Base-by-base conservation (phyloP, 768 basidiomycete species). In the Galerina marginata region DNA sequence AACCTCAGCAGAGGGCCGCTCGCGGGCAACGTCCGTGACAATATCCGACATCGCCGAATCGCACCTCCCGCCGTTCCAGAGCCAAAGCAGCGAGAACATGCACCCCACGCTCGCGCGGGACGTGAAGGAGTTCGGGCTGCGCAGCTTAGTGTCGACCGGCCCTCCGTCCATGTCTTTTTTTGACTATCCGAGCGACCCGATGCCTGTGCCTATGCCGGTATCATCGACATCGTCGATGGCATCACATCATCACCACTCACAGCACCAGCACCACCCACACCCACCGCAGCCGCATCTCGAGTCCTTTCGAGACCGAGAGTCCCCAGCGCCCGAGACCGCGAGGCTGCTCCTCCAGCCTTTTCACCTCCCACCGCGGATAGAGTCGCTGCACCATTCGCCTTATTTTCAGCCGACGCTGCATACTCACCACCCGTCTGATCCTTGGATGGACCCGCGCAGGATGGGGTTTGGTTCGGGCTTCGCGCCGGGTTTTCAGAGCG, bases 41-140 rank as follows among this genome's bases (percentile, higher is more conserved):
- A 69, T 68, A 9, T 67, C 70, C 9, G 69, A 70, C 42, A 60
- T 56, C 36, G 61, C 65, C 12, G 66, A 69, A 52, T 47, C 56
- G 40, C 26, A n/a, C n/a, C n/a, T 29, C 16, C 38, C 29, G 4
- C 26, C 36, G 2, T 40, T 38, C 39, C n/a, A n/a, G n/a, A n/a
- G n/a, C n/a, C n/a, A n/a, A n/a, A n/a, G 54, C 29, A 58, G 48
- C n/a, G 58, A 67, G 9, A 54, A 67, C 33, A 74, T 84, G 61
- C 84, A 87, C 64, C 80, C 83, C 2, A 78, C 78, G 14, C 83
- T 90, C 60, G 79, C 80, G 59, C 80, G 83, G 45, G 87, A 88
- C 64, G 71, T 87, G 76, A 77, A 77, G 55, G 77, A 82, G 26
- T 71, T 77, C 29, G 68, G 61, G 16, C 45, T 65, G 29, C 59